Evolutionary conservation across 352 stramenopile species (phyloP), one percentile per base, ranked within the genome.

Genomic region (Phytophthora palmivora): DNA sequence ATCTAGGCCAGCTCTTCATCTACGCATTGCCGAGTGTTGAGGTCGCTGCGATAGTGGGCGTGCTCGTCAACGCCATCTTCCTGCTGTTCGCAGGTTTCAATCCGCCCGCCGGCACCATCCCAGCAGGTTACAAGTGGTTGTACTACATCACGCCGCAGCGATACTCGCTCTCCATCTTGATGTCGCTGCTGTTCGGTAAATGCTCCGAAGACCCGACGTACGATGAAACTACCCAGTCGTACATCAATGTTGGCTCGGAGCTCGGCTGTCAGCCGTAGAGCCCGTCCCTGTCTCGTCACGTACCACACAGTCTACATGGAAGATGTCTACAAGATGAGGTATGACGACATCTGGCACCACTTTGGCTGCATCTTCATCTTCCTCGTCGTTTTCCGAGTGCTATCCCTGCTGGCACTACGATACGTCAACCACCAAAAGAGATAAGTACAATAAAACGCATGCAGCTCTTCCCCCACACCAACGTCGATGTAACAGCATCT

Each of bases 21-120:
- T 60, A 52, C 14, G 32, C 42, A 9, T 3, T 61, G 44, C 55
- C 55, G 5, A 63, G 37, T 7, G 37, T 66, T 2, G 66, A 74
- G 32, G 60, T 62, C 2, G 66, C 66, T 2, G 43, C 42, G 14
- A 55, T 70, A 19, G 56, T 74, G 5, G 60, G 60, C 33, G 39
- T 68, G 9, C 26, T 78, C 26, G 34, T 81, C 21, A 77, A 72
- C 60, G 60, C 69, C 30, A 65, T 90, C 56, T 85, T 82, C 58
- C 58, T 88, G 34, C 36, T 86, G 3, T 85, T 89, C 66, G 66
- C 73, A 48, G 79, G 81, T 21, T 85, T 82, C 63, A 82, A 81
- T 34, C 75, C 75, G 12, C 72, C 72, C 10, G 57, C 70, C 5
- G 41, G 42, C 3, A 43, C 58, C 12, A 80, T 81, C 49, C 72